Conservation (phyloP, 2,329 filamentous ascomycete species). For the Diplodia intermedia region DNA sequence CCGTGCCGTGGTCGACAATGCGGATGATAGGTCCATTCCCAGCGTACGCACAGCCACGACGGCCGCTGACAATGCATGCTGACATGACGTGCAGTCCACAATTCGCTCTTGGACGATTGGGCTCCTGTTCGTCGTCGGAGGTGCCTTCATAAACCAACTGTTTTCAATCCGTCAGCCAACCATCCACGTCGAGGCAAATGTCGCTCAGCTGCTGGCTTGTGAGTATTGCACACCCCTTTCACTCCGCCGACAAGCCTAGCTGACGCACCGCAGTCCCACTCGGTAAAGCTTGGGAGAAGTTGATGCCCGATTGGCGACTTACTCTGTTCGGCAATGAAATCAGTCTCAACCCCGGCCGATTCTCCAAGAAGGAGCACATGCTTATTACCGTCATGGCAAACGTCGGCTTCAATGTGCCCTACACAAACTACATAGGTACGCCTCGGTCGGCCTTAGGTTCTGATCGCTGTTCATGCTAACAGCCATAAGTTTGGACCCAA, state of each 20-base stretch:
- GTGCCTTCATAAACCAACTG: conserved; percentile 63
- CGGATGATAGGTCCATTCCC: conserved; percentile 38
- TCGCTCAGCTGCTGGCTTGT: conserved; percentile 70
- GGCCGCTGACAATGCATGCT: not conserved
- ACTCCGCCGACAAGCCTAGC: not conserved
- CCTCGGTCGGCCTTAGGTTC: too few relatives aligned
- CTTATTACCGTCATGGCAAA: conserved; percentile 71
- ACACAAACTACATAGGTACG: conserved; percentile 55
- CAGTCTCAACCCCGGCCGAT: conserved; percentile 34
- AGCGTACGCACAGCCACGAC: conserved; percentile 20
- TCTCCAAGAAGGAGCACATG: conserved; percentile 34
- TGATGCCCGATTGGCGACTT: conserved; percentile 31
- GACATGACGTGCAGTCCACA: conserved; percentile 38
- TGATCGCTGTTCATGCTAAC: not conserved
- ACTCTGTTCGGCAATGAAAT: conserved; percentile 26
- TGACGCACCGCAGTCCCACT: conserved; percentile 68
- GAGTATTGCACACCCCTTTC: conserved; percentile 52
- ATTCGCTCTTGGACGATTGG: conserved; percentile 56
- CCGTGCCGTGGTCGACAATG: conserved; percentile 33
- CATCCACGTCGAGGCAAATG: conserved; percentile 66
- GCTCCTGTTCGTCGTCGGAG: conserved; percentile 53
- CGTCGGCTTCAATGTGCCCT: conserved; percentile 56
- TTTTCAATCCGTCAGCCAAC: conserved; percentile 68
- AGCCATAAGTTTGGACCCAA: conserved; percentile 54
- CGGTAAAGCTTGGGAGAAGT: conserved; percentile 32